These are phyloP conservation scores for Penicillium sp. DNA, from an alignment of 2,329 filamentous ascomycete species.

Conservation along the genomic window DNA sequence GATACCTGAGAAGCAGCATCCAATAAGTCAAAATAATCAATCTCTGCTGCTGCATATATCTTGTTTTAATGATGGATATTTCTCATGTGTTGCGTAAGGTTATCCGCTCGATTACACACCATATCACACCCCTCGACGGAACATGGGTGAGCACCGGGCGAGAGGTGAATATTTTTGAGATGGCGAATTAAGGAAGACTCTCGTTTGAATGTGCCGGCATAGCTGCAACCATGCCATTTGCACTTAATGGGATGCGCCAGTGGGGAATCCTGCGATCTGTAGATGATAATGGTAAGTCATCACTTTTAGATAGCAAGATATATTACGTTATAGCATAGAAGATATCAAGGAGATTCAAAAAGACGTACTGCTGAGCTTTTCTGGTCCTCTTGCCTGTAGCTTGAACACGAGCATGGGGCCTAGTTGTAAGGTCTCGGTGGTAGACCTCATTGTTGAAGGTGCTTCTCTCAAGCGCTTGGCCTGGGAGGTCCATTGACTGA, in stretches of 20 bases:
- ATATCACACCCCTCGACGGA: neutral
- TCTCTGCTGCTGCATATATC: neutral
- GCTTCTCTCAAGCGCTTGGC: neutral
- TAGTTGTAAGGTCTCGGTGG: neutral
- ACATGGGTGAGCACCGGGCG: constrained; percentile 15
- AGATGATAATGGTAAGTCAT: neutral
- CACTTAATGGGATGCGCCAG: neutral
- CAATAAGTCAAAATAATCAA: neutral
- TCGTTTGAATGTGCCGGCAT: constrained; percentile 15
- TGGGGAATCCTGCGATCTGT: neutral
- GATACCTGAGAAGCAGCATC: too few relatives aligned
- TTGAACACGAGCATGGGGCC: neutral
- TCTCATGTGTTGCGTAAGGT: constrained; percentile 7
- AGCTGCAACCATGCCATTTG: constrained; percentile 18
- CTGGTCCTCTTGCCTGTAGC: neutral
- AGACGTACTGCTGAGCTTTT: neutral
- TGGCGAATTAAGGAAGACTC: constrained; percentile 19
- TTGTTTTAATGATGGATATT: neutral
- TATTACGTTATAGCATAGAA: neutral
- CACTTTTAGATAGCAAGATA: neutral
- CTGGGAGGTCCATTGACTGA: neutral
- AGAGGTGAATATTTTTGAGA: constrained; percentile 18
- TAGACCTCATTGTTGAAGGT: neutral
- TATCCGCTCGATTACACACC: constrained; percentile 9
- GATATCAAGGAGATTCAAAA: neutral